phyloP scores from a whole-genome alignment of 345 rosid genomes.

The Salix exigua region DNA sequence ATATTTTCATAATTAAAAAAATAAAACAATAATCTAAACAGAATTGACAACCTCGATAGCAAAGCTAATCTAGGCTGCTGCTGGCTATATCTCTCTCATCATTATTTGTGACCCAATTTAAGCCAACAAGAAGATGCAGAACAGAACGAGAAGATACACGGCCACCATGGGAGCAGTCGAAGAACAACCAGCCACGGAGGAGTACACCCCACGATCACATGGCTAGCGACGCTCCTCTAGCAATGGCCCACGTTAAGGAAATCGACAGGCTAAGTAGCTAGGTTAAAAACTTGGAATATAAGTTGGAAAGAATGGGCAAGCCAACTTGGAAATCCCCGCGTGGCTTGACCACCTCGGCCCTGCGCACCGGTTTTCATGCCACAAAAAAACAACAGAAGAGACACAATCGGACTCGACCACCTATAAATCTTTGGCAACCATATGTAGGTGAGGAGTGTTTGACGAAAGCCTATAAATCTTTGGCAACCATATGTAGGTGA shows the following conservation, averaged over 20 bases:
- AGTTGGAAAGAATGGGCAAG: too few species aligned
- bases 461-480: background rate
- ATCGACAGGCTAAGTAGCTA: background rate
- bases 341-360: slow-evolving; percentile 21
- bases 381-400: background rate
- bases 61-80: too few species aligned
- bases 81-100: too few species aligned
- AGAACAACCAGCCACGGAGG: background rate
- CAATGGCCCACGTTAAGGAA: slow-evolving; percentile 14
- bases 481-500: background rate
- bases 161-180: background rate
- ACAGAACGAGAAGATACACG: background rate
- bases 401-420: background rate
- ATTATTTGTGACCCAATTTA: slow-evolving; percentile 6
- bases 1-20: too few species aligned
- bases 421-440: background rate
- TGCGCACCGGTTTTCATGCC: background rate
- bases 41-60: background rate
- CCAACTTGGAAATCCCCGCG: slow-evolving; percentile 13
- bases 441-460: background rate
- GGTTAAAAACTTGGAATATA: slow-evolving; percentile 15
- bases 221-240: slow-evolving; percentile 10
- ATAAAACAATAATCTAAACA: too few species aligned
- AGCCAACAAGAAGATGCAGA: background rate
- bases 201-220: slow-evolving; percentile 29